phyloP scores from a whole-genome alignment of 208 protist species.

The Crithidia brevicula region DNA sequence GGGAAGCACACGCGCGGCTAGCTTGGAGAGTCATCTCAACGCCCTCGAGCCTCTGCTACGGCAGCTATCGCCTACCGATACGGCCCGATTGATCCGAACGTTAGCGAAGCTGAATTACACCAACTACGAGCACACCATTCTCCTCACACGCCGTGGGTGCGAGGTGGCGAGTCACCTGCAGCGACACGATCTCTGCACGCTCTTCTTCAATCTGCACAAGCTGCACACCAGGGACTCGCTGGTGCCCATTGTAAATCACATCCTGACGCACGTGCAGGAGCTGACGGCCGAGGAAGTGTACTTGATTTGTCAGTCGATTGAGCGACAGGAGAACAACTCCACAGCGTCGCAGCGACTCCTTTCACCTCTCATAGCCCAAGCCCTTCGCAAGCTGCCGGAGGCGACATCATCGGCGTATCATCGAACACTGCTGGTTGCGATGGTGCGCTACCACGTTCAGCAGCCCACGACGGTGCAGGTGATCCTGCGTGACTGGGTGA shows the following conservation, averaged over 20 bases:
- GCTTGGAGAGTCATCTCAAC: constrained; percentile 50
- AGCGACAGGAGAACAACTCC: constrained; percentile 70
- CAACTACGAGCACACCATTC: constrained; percentile 66
- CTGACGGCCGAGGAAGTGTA: constrained; percentile 54
- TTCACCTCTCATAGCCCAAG: constrained; percentile 45
- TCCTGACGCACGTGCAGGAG: constrained; percentile 45
- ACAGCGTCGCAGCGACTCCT: constrained; percentile 58
- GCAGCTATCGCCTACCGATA: constrained; percentile 53
- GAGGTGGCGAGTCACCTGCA: constrained; percentile 63
- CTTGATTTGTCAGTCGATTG: constrained; percentile 60
- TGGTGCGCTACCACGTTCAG: constrained; percentile 62
- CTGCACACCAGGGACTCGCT: constrained; percentile 81
- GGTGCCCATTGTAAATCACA: constrained; percentile 68
- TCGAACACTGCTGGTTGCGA: constrained; percentile 58
- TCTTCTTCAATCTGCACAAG: constrained; percentile 81
- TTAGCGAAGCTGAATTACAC: constrained; percentile 72
- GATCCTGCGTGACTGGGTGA: constrained; percentile 43
- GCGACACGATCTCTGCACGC: constrained; percentile 48
- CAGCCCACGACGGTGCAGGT: constrained; percentile 34
- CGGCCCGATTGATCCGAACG: constrained; percentile 46
- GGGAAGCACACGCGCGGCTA: constrained; percentile 27
- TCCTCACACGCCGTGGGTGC: constrained; percentile 75
- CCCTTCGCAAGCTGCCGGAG: constrained; percentile 37
- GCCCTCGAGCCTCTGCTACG: constrained; percentile 58
- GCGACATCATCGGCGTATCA: constrained; percentile 51